A percentile compares a stretch with the other conserved stretches of the same genome.
Evolutionary conservation across 2,329 filamentous ascomycete genomes (phyloP).

Genomic region (Claviceps sp.): DNA sequence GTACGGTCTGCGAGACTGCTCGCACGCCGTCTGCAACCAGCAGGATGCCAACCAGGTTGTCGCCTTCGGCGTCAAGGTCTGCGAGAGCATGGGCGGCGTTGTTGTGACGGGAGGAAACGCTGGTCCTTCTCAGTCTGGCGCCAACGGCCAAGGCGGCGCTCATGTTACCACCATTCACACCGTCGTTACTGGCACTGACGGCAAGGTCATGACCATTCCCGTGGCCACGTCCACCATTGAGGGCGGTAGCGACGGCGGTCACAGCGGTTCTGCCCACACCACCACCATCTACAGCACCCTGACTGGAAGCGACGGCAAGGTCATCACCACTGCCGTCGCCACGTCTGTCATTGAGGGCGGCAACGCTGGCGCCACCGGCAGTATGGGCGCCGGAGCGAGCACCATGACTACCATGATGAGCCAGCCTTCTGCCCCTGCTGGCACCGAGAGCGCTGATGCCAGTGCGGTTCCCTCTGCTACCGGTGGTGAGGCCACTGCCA

Average conservation of each 20-base stretch:
- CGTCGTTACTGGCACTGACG: conserved; percentile 20
- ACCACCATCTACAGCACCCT: conserved; percentile 25
- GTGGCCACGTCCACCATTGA: conserved; percentile 22
- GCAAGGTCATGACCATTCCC: conserved; percentile 20
- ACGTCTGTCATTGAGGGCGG: not conserved
- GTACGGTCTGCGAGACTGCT: conserved; percentile 39
- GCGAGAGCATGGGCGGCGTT: conserved; percentile 21
- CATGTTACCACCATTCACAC: conserved; percentile 22
- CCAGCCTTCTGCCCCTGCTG: not conserved
- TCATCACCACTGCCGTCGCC: conserved; percentile 12
- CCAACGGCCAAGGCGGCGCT: not conserved
- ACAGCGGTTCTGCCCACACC: conserved; percentile 6
- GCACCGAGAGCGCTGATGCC: not conserved
- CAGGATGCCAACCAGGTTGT: conserved; percentile 24
- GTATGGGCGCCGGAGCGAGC: conserved; percentile 11
- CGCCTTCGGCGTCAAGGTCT: conserved; percentile 25
- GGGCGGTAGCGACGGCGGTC: conserved; percentile 9
- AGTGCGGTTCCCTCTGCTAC: conserved; percentile 3
- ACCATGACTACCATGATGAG: conserved; percentile 16
- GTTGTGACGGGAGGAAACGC: conserved; percentile 14
- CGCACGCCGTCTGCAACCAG: conserved; percentile 26
- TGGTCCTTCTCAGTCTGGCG: conserved; percentile 1
- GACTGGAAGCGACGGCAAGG: conserved; percentile 18
- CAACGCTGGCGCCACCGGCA: conserved; percentile 7
- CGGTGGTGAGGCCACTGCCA: conserved; percentile 5